Evolutionary conservation across 1,284 basidiomycete genomes (phyloP), one percentile per base, ranked within the genome.

Genomic region (Cryptococcus maquisensis): DNA sequence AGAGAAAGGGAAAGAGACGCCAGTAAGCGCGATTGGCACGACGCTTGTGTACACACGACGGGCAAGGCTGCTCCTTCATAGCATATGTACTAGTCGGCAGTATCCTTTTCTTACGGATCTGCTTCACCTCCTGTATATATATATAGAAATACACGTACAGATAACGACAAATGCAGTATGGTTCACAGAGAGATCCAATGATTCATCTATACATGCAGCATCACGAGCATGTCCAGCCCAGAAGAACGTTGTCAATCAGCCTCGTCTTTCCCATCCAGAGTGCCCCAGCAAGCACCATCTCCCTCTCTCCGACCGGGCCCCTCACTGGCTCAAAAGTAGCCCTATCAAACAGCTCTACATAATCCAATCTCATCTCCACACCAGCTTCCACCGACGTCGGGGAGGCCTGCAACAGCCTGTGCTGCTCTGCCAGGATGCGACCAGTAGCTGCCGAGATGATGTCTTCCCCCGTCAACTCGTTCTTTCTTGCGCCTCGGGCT

Each of bases 191-290:
- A 10, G 6, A 32, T 32, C 2, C 28, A 32, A 32, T 32, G 6
- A 10, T 32, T 10, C 28, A 32, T 4, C n/a, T n/a, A n/a, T n/a
- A n/a, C n/a, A 32, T 6, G 7, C 10, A 32, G 28, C 28, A 6
- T 32, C 28, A 32, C 28, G 28, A 32, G 28, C 28, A 24, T 16
- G 5, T 21, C 71, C 79, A 79, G 0, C 87, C 90, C 1, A 95
- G 74, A 41, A 95, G 77, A 39, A 97, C 73, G 73, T 98, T 98
- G 74, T 98, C 95, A 49, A 98, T 98, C 65, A 98, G 72, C 61
- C 95, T 80, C 36, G 93, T 97, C 68, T 81, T 82, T 43, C 90
- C 91, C 3, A 97, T 82, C 82, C 87, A 88, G 59, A 96, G 73
- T 15, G 93, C 94, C 1, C 92, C 95, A 62, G 90, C 94, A 54